Conservation (phyloP, 2,329 filamentous ascomycete genomes). For the Exophiala dermatitidis region DNA sequence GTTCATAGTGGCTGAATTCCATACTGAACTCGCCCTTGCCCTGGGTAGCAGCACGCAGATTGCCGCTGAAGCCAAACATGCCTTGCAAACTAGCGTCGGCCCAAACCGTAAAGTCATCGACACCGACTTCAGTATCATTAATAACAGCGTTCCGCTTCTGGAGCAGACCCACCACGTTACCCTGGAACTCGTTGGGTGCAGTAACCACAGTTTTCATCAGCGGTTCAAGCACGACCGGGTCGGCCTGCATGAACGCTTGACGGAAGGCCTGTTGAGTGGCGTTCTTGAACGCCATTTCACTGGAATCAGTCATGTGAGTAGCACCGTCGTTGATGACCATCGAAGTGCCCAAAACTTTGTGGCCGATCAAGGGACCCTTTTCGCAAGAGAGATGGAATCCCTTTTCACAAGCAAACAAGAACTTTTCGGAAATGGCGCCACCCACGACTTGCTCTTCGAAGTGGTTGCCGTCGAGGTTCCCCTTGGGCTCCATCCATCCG, state of each 20-base stretch:
- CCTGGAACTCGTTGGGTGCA: slow-evolving; percentile 94
- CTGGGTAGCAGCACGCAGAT: slow-evolving; percentile 86
- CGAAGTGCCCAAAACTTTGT: slow-evolving; percentile 78
- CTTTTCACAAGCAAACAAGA: slow-evolving; percentile 87
- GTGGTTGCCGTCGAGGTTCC: slow-evolving; percentile 62
- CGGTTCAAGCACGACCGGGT: slow-evolving; percentile 82
- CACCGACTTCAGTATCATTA: slow-evolving; percentile 86
- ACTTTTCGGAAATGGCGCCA: slow-evolving; percentile 91
- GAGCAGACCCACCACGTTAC: slow-evolving; percentile 84
- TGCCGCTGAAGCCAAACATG: slow-evolving; percentile 96
- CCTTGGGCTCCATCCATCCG: slow-evolving; percentile 83
- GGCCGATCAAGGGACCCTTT: slow-evolving; percentile 84
- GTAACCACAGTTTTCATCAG: slow-evolving; percentile 98
- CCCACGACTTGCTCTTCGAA: slow-evolving; percentile 86
- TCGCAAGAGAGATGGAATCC: slow-evolving; percentile 78
- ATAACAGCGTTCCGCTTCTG: slow-evolving; percentile 97
- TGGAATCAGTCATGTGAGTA: slow-evolving; percentile 96
- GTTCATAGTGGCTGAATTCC: slow-evolving; percentile 95
- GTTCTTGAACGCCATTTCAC: slow-evolving; percentile 89
- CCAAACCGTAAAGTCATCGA: slow-evolving; percentile 86
- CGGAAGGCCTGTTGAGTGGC: slow-evolving; percentile 95
- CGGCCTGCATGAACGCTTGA: slow-evolving; percentile 76
- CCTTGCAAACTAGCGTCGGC: slow-evolving; percentile 90
- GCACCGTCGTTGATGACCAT: slow-evolving; percentile 96
- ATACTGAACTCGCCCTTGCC: slow-evolving; percentile 98